These are phyloP conservation scores for Aspergillus felis DNA, from an alignment of 2,329 filamentous ascomycete species.

Conservation along the genomic window DNA sequence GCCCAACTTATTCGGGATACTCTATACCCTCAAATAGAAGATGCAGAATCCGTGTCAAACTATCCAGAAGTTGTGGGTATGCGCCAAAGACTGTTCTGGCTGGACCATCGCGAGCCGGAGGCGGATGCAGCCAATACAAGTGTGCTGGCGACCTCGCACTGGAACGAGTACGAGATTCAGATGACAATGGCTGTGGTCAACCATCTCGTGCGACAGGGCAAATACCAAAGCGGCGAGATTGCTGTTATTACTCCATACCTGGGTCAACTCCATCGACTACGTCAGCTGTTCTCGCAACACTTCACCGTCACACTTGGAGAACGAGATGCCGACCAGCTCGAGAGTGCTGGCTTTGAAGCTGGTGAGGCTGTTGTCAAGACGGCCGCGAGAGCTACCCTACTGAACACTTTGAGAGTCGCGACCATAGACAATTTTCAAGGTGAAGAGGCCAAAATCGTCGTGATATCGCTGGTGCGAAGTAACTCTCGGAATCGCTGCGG, in stretches of 20 bases:
- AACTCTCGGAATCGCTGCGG: slow-evolving; percentile 58
- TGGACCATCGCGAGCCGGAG: slow-evolving; percentile 47
- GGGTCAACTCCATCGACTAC: slow-evolving; percentile 50
- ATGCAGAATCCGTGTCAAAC: slow-evolving; percentile 38
- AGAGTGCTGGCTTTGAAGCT: slow-evolving; percentile 33
- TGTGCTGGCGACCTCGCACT: slow-evolving; percentile 38
- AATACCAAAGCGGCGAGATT: slow-evolving; percentile 59
- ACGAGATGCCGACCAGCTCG: slow-evolving; percentile 55
- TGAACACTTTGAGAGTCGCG: slow-evolving; percentile 53
- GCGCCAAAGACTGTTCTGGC: slow-evolving; percentile 49
- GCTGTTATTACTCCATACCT: slow-evolving; percentile 64
- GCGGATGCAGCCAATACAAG: slow-evolving; percentile 21
- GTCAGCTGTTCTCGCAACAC: slow-evolving; percentile 32
- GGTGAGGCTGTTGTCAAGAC: slow-evolving; percentile 4
- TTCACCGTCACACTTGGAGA: slow-evolving; percentile 65
- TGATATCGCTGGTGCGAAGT: slow-evolving; percentile 68
- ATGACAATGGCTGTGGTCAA: slow-evolving; percentile 61
- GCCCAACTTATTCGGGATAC: slow-evolving; percentile 55
- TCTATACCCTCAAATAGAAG: slow-evolving; percentile 55
- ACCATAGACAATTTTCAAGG: slow-evolving; percentile 76
- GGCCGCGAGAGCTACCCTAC: slow-evolving; percentile 41
- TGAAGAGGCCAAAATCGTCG: slow-evolving; percentile 67
- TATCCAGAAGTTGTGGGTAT: slow-evolving; percentile 48
- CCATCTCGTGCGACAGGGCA: slow-evolving; percentile 63
- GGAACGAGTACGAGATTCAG: slow-evolving; percentile 55